A percentile compares a stretch with the other conserved stretches of the same genome.
Evolutionary conservation across 2,329 filamentous ascomycete species (phyloP).

Genomic region (Sphaerulina populicola): DNA sequence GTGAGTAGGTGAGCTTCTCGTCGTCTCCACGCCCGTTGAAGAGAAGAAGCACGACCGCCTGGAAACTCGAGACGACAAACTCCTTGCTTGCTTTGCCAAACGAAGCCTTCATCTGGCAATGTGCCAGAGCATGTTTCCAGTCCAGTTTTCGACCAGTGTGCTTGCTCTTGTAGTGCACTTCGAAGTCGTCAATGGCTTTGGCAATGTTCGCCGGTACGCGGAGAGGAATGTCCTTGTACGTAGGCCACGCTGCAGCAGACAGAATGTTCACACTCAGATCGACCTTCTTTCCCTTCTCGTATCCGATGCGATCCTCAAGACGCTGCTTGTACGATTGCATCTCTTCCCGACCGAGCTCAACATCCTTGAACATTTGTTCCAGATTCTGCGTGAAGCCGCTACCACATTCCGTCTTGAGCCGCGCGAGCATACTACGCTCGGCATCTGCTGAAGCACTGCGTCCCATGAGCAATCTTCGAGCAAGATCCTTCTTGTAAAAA

Average conservation of each 20-base stretch:
- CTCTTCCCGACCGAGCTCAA: conserved; percentile 85
- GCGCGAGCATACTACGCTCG: conserved; percentile 87
- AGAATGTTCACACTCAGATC: conserved; percentile 82
- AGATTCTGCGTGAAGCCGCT: conserved; percentile 92
- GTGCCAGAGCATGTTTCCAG: conserved; percentile 90
- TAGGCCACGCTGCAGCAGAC: conserved; percentile 87
- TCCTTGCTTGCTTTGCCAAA: conserved; percentile 80
- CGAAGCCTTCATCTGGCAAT: conserved; percentile 73
- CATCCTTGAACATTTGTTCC: conserved; percentile 99
- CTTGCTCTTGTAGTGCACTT: conserved; percentile 77
- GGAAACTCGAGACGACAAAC: conserved; percentile 81
- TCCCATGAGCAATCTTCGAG: conserved; percentile 79
- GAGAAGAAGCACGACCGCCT: conserved; percentile 79
- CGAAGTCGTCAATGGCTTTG: conserved; percentile 70
- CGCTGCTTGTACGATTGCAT: conserved; percentile 78
- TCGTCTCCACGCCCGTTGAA: conserved; percentile 66
- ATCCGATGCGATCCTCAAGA: conserved; percentile 46
- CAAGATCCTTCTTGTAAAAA: conserved; percentile 97
- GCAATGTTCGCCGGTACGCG: conserved; percentile 68
- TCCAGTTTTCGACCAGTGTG: conserved; percentile 77
- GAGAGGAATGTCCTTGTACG: conserved; percentile 69
- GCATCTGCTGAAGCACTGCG: conserved; percentile 90
- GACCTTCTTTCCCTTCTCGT: conserved; percentile 47
- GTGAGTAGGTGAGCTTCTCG: conserved; percentile 62
- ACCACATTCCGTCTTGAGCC: conserved; percentile 88